Conservation (phyloP, 2,329 filamentous ascomycete genomes). For the Arthrobotrys musiformis region DNA sequence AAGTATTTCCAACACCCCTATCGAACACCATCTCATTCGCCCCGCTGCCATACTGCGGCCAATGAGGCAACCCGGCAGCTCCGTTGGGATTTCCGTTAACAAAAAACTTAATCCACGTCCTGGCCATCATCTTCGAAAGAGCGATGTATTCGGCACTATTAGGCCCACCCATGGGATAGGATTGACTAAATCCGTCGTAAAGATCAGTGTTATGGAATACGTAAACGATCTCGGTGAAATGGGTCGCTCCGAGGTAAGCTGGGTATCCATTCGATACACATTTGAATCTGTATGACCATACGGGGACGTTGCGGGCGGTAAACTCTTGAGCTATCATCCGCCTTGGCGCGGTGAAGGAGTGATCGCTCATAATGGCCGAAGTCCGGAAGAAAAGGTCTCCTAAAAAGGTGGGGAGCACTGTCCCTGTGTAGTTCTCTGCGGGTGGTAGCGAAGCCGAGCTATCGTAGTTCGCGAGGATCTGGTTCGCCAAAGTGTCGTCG, state of each 20-base stretch:
- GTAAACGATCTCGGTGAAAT: conserved; percentile 66
- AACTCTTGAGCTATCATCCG: conserved; percentile 68
- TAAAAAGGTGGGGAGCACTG: conserved; percentile 56
- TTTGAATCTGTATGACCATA: conserved; percentile 74
- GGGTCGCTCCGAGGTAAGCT: conserved; percentile 65
- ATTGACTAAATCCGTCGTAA: conserved; percentile 51
- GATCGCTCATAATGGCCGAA: conserved; percentile 69
- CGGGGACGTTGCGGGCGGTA: conserved; percentile 65
- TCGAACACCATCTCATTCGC: conserved; percentile 61
- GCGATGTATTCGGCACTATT: conserved; percentile 58
- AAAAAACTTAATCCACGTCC: conserved; percentile 28
- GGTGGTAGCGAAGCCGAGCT: conserved; percentile 12
- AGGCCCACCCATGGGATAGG: conserved; percentile 21
- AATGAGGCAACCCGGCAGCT: conserved; percentile 51
- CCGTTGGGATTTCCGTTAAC: conserved; percentile 21
- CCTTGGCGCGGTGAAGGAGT: conserved; percentile 68
- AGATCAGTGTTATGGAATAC: conserved; percentile 56
- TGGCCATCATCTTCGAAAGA: conserved; percentile 34
- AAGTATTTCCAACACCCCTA: conserved; percentile 59
- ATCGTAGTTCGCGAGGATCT: neutral
- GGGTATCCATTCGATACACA: conserved; percentile 66
- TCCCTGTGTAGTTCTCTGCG: neutral
- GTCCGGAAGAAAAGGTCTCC: conserved; percentile 68
- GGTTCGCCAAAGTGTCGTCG: neutral
- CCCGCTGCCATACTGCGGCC: conserved; percentile 60